Evolutionary conservation across 495 filamentous ascomycete genomes (phyloP), one percentile per base, ranked within the genome.

Genomic region (Aspergillus conjunctus): DNA sequence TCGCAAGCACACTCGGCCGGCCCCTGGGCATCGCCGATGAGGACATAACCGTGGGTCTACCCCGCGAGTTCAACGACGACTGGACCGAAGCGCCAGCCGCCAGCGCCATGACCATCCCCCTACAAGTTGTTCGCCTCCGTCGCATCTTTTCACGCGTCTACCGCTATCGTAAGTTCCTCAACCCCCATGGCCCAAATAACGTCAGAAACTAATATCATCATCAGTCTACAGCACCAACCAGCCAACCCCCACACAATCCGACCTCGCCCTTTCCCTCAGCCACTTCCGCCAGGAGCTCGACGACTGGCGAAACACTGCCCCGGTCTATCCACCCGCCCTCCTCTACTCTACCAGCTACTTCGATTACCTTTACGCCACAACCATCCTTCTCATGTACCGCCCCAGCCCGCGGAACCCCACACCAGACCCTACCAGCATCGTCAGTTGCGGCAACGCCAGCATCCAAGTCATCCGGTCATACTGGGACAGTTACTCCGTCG

Each of bases 331-430:
- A 43, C 73, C 73, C 8, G 79, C 66, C 21, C 71, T 71, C 56
- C 79, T 77, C 49, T 83, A 80, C 64, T 78, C 76, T 11, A 80
- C 77, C 18, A 74, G 73, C 32, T 80, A 80, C 60, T 80, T 73
- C 59, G 79, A 83, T 39, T 81, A 82, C 59, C 74, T 83, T 31
- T 83, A 81, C 56, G 77, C 81, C 53, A 79, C 80, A 4, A 81
- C 80, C 5, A 59, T 82, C n/a, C 66, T 83, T 18, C 67, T 83
- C 43, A 73, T 83, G 62, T 77, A 83, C 51, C 80, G 81, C 0
- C 78, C 81, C 4, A 81, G 77, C 44, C 74, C 76, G 1, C 73
- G 76, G 0, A 79, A 81, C 12, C 80, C 81, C 11, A 74, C 71
- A 7, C 79, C 81, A 0, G 74, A 77, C 31, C 61, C 67, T 3